phyloP scores from a whole-genome alignment of 83 land plant genomes.

The Thuja plicata region DNA sequence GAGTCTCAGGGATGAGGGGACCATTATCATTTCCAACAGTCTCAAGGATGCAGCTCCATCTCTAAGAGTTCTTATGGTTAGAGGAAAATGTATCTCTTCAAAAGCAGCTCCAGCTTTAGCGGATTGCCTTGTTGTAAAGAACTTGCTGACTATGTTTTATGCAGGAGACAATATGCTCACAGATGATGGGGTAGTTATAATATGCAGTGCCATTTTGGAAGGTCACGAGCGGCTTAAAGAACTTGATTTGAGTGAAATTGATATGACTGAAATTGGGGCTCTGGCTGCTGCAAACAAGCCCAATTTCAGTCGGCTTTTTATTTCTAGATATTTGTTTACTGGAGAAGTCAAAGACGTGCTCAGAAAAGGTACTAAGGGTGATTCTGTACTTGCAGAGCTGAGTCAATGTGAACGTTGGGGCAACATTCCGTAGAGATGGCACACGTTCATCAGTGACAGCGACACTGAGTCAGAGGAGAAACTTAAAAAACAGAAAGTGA shows the following conservation, averaged over 20 bases:
- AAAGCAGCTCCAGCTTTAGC: conserved; percentile 43
- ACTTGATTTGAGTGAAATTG: conserved; percentile 74
- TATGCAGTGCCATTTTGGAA: conserved; percentile 49
- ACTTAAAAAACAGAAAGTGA: too few species aligned
- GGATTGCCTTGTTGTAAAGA: conserved; percentile 21
- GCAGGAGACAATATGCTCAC: conserved; percentile 86
- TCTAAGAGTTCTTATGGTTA: conserved; percentile 73
- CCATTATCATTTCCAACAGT: conserved; percentile 59
- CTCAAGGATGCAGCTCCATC: conserved; percentile 63
- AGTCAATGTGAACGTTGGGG: too few species aligned
- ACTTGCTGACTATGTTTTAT: conserved; percentile 47
- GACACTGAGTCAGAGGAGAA: too few species aligned
- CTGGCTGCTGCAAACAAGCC: conserved; percentile 59
- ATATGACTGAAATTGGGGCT: conserved; percentile 68
- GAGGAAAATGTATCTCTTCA: conserved; percentile 85
- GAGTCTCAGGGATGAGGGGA: conserved; percentile 83
- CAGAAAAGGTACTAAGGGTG: conserved; percentile 37
- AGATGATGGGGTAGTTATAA: conserved; percentile 71
- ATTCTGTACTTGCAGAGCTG: conserved; percentile 63
- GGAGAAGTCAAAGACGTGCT: conserved; percentile 38
- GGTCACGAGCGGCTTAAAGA: conserved; percentile 52
- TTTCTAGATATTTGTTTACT: conserved; percentile 75
- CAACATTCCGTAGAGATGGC: too few species aligned
- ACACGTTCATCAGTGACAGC: too few species aligned
- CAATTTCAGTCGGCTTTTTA: conserved; percentile 56